These are phyloP conservation scores for Eutrema heterophyllum DNA, from an alignment of 345 rosid genomes.

Conservation along the genomic window DNA sequence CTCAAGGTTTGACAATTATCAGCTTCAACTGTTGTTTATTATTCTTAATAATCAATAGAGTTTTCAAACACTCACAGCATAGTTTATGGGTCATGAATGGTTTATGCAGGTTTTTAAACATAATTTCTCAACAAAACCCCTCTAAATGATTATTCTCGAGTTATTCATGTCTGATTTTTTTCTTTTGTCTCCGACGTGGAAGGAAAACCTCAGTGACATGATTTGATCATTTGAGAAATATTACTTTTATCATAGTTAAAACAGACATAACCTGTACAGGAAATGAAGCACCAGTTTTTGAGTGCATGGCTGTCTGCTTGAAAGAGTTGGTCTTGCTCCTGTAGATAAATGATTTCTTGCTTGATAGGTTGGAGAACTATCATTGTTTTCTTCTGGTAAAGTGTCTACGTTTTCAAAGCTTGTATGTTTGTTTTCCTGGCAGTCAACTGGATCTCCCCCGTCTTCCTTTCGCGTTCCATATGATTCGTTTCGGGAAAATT, in stretches of 20 bases:
- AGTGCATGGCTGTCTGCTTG: not conserved
- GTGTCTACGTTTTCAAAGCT: not conserved
- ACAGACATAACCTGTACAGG: not conserved
- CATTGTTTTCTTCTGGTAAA: not conserved
- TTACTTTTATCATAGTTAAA: not conserved
- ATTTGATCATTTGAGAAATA: not conserved
- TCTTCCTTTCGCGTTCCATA: conserved; percentile 78
- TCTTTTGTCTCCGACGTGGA: not conserved
- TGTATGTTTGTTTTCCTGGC: conserved; percentile 35
- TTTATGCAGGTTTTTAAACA: too few species aligned
- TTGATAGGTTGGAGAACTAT: not conserved
- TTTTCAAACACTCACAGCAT: not conserved
- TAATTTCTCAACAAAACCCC: too few species aligned
- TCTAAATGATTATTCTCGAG: too few species aligned
- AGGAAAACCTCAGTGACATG: not conserved
- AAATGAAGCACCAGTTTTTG: not conserved
- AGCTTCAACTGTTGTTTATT: not conserved
- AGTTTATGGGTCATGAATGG: not conserved
- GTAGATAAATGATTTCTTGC: not conserved
- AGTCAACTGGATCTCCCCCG: conserved; percentile 91
- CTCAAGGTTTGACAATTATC: conserved; percentile 54
- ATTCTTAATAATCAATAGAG: not conserved
- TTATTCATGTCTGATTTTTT: not conserved
- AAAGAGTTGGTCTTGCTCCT: not conserved
- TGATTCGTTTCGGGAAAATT: conserved; percentile 60